Base-by-base conservation (phyloP, 768 basidiomycete genomes). In the Rubroboletus satanas region DNA sequence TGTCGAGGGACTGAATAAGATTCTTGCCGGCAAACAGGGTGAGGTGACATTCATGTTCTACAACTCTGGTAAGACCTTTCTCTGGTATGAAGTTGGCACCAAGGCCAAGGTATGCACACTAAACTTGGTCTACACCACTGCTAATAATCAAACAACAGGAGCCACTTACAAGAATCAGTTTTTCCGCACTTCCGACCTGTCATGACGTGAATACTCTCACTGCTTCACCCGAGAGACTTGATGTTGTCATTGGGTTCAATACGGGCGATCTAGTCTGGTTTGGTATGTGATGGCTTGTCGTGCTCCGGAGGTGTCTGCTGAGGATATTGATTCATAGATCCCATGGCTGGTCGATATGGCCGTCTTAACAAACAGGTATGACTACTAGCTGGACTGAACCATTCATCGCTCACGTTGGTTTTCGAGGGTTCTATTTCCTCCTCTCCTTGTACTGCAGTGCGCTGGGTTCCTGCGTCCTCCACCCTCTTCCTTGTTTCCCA, bases 221-320 rank as follows among this genome's bases (percentile, higher is more conserved):
- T 2, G 84, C 90, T 7, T 86, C 84, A 4, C 74, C 87, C 11
- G 87, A 93, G 39, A 83, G 84, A 42, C 72, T 98, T 33, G 95
- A 98, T 63, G 77, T 97, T 7, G 81, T 98, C 55, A 88, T 98
- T 63, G 97, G 96, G 6, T 98, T 97, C 67, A 80, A 77, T 57
- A 90, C 94, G 0, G 97, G 97, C n/a, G 97, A 99, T 73, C 76
- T 99, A 36, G 74, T 98, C 46, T 98, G 97, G 97, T 77, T 98
- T 52, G 95, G 95, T 90, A 58, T 59, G 80, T 65, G n/a, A 14
- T 38, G 32, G 17, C 14, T 37, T 45, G 12, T 26, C 46, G 46
- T 69, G 41, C n/a, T 18, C 32, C 15, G 14, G 14, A 21, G 15
- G 47, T 28, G 23, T 54, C 8, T 51, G 29, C 43, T 62, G 36